Percentiles rank a stretch among this genome's conserved stretches.
Conservation (phyloP, 352 stramenopile genomes). For the Phytopythium kandeliae region DNA sequence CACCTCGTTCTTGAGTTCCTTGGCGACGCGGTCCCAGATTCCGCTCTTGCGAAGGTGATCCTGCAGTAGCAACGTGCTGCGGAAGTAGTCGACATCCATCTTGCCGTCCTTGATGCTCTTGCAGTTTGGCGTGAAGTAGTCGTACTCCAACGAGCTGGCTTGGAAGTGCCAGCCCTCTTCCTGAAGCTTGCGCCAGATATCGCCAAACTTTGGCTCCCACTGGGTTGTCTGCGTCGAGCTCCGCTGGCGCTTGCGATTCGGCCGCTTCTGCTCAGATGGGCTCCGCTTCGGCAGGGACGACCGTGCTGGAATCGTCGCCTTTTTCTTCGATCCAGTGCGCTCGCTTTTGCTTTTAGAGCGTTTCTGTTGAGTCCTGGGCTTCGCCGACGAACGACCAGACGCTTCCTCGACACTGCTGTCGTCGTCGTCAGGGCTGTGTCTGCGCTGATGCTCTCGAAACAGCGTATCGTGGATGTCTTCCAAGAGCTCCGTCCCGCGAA, state of each 20-base stretch:
- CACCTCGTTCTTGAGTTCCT: not conserved
- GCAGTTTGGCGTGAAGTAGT: conserved; percentile 68
- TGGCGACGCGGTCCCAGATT: conserved; percentile 22
- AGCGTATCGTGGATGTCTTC: conserved; percentile 36
- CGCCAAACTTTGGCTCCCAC: conserved; percentile 51
- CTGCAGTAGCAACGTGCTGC: conserved; percentile 25
- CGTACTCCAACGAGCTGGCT: conserved; percentile 36
- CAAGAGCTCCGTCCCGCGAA: conserved; percentile 29
- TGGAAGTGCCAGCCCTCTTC: conserved; percentile 51
- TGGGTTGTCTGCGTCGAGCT: not conserved
- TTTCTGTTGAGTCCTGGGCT: too few species aligned
- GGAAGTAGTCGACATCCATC: conserved; percentile 47
- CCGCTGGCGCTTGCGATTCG: conserved; percentile 4
- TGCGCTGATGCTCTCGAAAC: conserved; percentile 25
- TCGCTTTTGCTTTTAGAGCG: not conserved
- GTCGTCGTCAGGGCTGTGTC: conserved; percentile 10
- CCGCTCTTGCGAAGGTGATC: conserved; percentile 42
- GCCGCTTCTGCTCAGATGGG: not conserved
- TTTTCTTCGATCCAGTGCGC: too few species aligned
- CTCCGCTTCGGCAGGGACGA: not conserved
- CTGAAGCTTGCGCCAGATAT: conserved; percentile 44
- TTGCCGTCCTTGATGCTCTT: conserved; percentile 22
- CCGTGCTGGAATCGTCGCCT: too few species aligned
- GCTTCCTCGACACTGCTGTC: conserved; percentile 12
- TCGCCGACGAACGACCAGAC: too few species aligned